phyloP scores from a whole-genome alignment of 192 early-diverging fungal genomes.

The Diversispora eburnea region DNA sequence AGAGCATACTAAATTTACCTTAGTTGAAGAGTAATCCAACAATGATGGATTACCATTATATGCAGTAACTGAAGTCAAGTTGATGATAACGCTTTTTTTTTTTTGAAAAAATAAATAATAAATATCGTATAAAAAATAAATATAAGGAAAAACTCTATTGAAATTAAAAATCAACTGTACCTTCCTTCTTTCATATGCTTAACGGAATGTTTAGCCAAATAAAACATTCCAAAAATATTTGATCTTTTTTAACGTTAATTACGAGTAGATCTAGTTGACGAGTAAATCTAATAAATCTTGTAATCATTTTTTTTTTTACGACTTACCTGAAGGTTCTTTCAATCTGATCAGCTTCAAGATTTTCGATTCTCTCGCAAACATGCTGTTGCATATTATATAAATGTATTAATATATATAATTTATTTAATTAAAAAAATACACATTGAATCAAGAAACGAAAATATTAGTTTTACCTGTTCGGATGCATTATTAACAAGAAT shows the following conservation, averaged over 20 bases:
- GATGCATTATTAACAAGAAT: slow-evolving; percentile 46
- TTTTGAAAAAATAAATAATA: not conserved
- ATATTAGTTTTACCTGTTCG: slow-evolving; percentile 28
- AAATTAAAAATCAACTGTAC: not conserved
- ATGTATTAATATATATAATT: not conserved
- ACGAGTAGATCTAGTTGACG: not conserved
- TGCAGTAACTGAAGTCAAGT: slow-evolving; percentile 51
- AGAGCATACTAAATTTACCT: slow-evolving; percentile 17
- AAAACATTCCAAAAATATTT: slow-evolving; percentile 48
- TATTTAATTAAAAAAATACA: not conserved
- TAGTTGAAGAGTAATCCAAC: slow-evolving; percentile 52
- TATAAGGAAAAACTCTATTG: not conserved
- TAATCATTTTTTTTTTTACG: too few species aligned
- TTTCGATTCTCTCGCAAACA: slow-evolving; percentile 35
- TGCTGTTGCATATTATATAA: too few species aligned
- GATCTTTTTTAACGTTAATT: not conserved
- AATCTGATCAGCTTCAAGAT: slow-evolving; percentile 40
- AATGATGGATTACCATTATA: slow-evolving; percentile 46
- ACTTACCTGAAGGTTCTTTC: slow-evolving; percentile 48
- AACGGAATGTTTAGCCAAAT: slow-evolving; percentile 45
- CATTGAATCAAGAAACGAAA: too few species aligned
- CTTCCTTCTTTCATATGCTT: slow-evolving; percentile 42
- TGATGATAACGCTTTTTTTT: slow-evolving; percentile 44
- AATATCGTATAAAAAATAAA: not conserved
- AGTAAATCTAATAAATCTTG: not conserved